A percentile compares a stretch with the other conserved stretches of the same genome.
phyloP scores from a whole-genome alignment of 2,329 filamentous ascomycete genomes.

The Simplicillium aogashimaense region DNA sequence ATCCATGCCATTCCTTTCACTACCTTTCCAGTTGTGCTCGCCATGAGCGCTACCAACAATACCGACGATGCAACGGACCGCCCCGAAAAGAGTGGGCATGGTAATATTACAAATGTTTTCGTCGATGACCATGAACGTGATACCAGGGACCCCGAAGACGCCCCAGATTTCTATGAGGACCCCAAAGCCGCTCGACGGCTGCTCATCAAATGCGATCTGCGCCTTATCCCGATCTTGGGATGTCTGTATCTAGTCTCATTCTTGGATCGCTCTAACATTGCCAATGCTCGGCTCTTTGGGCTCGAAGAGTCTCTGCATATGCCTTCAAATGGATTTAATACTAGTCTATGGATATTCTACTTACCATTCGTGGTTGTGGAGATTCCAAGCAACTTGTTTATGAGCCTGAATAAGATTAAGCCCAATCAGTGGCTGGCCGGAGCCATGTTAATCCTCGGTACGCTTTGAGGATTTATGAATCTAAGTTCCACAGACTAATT shows the following conservation, averaged over 20 bases:
- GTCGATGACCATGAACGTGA: background rate
- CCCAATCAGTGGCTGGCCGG: conserved; percentile 7
- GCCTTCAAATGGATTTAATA: conserved; percentile 26
- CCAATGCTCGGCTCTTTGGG: conserved; percentile 35
- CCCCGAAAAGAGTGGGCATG: background rate
- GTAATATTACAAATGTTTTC: too few species aligned
- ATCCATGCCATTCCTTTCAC: too few species aligned
- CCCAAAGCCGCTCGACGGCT: conserved; percentile 3
- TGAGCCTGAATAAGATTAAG: conserved; percentile 8
- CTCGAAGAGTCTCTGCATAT: conserved; percentile 29
- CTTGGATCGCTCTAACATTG: conserved; percentile 40
- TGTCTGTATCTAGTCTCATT: conserved; percentile 42
- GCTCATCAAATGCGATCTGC: conserved; percentile 7
- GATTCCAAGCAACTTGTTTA: conserved; percentile 39
- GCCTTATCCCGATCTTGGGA: conserved; percentile 6
- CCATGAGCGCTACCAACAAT: too few species aligned
- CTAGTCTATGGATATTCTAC: conserved; percentile 49
- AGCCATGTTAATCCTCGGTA: conserved; percentile 8
- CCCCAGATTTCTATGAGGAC: conserved; percentile 4
- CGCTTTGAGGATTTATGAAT: background rate
- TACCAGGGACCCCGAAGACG: background rate
- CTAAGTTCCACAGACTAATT: background rate
- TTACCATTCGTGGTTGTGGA: conserved; percentile 55
- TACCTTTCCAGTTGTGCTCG: too few species aligned
- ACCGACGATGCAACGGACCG: background rate